Evolutionary conservation across 2,329 filamentous ascomycete genomes (phyloP).

Genomic region (Colletotrichum graminicola): DNA sequence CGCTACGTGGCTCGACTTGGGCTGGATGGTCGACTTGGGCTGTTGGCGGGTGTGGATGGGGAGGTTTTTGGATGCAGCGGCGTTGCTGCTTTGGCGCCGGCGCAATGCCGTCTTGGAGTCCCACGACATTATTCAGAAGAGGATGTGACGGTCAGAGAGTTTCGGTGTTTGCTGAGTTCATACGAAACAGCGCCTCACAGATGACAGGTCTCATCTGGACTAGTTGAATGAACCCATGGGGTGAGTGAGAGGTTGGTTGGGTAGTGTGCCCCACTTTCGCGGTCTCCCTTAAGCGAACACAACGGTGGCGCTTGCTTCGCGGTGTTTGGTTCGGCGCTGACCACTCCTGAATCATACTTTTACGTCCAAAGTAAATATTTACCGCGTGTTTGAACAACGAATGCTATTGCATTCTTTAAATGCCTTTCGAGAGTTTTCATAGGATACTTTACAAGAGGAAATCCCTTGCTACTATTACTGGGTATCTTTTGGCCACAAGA

Average conservation of each 20-base stretch:
- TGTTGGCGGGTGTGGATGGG: conserved; percentile 58
- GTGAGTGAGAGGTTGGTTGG: conserved; percentile 26
- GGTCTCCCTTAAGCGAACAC: conserved; percentile 31
- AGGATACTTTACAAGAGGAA: background rate
- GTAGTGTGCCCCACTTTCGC: conserved; percentile 25
- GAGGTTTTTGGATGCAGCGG: conserved; percentile 53
- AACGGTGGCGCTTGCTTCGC: conserved; percentile 4
- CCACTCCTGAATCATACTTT: background rate
- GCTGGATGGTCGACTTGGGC: conserved; percentile 54
- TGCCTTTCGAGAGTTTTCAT: background rate
- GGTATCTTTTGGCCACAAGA: conserved; percentile 80
- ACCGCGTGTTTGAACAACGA: background rate
- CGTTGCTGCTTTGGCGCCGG: conserved; percentile 62
- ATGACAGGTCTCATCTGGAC: conserved; percentile 23
- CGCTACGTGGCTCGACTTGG: conserved; percentile 72
- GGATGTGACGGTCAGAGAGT: background rate
- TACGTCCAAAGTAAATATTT: background rate
- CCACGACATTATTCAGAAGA: conserved; percentile 51
- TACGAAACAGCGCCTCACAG: background rate
- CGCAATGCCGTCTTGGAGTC: conserved; percentile 54
- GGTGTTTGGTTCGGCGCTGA: background rate
- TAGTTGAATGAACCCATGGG: conserved; percentile 10
- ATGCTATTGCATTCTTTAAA: background rate
- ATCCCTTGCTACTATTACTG: conserved; percentile 12
- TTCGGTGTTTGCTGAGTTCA: no score